These are phyloP conservation scores for Sugiyamaella grinbergsii DNA, from an alignment of 1,139 yeast species.

Conservation along the genomic window DNA sequence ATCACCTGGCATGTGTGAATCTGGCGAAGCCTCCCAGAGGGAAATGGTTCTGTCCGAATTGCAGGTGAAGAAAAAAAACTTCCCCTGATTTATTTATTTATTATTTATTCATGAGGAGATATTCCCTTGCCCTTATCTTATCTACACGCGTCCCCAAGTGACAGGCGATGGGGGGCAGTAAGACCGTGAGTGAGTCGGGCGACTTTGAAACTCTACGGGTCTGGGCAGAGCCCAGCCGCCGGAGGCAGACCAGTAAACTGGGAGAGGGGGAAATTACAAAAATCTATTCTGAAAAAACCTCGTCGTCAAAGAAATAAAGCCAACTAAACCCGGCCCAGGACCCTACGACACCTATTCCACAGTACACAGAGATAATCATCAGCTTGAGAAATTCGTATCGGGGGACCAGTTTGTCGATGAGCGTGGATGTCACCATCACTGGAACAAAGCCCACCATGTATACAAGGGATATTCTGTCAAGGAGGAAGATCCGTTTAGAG, in stretches of 20 bases:
- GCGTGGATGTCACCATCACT: slow-evolving; percentile 55
- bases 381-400: slow-evolving; percentile 66
- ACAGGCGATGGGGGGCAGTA: too few species aligned
- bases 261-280: too few species aligned
- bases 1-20: slow-evolving; percentile 74
- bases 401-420: slow-evolving; percentile 56
- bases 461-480: slow-evolving; percentile 69
- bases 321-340: slow-evolving; percentile 90
- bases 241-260: too few species aligned
- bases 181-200: too few species aligned
- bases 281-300: slow-evolving; percentile 31
- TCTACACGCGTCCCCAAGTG: too few species aligned
- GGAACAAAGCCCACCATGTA: slow-evolving; percentile 72
- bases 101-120: background rate
- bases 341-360: slow-evolving; percentile 79
- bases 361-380: slow-evolving; percentile 82
- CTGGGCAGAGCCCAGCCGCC: too few species aligned
- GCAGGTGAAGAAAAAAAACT: too few species aligned
- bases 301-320: slow-evolving; percentile 67
- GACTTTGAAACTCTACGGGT: too few species aligned
- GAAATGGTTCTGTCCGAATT: slow-evolving; percentile 44
- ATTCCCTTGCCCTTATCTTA: background rate
- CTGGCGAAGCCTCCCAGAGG: slow-evolving; percentile 45
- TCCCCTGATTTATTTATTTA: slow-evolving; percentile 4
- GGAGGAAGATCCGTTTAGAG: slow-evolving; percentile 56